Base-by-base conservation (phyloP, 805 yeast species). In the Candida xyloterini region DNA sequence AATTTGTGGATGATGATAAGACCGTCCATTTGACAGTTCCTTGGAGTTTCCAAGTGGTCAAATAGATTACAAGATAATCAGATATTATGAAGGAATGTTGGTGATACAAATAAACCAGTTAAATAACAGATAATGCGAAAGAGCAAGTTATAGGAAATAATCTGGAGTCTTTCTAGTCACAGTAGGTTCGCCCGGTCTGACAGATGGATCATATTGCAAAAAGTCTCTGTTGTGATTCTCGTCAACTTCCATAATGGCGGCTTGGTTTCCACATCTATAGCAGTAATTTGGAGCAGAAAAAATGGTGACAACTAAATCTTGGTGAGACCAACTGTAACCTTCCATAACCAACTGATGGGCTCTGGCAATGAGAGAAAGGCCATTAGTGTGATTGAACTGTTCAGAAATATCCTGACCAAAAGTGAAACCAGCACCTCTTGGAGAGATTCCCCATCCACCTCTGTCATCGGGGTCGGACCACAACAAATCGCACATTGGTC, bases 301-400 rank as follows among this genome's bases (percentile, higher is more conserved):
- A 42, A 90, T 88, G 23, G 98, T 90, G 29, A 90, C 97, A 32
- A 90, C 97, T 46, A 80, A 76, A 68, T 90, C 95, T 64, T 85
- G 95, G 68, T 90, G 96, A 27, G 91, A 78, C 96, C 96, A 90
- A 32, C 87, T 78, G 61, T 80, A 90, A 44, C 97, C 97, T 61
- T 89, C 97, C 96, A 90, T 90, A n/a, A 89, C 96, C 62, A 89
- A 74, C 67, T 89, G 97, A 70, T 89, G 97, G 8, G 96, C 96
- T 67, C 97, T 79, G 20, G 97, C 96, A 48, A 90, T 84, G 47
- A 90, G 69, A 37, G 84, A 74, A 49, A 90, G 70, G 50, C 84
- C 89, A 62, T 90, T 90, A 14, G 89, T 82, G 66, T 89, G 96
- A 61, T 90, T 90, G 67, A 90, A 90, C 59, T 88, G 95, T 61